Base-by-base conservation (phyloP, 2,329 filamentous ascomycete genomes). In the Thielaviopsis punctulata region DNA sequence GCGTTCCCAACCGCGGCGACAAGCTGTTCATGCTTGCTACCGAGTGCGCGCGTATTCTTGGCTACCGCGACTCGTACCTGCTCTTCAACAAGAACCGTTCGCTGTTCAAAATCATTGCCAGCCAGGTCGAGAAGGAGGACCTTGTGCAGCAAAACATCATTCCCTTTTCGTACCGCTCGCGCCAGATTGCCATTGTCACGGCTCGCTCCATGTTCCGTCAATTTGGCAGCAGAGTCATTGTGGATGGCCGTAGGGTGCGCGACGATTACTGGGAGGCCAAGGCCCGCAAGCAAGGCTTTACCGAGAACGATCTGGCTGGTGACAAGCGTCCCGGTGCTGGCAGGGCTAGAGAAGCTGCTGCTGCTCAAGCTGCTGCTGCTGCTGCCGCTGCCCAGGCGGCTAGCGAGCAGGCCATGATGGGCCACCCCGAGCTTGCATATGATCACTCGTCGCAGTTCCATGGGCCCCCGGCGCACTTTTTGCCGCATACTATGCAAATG, bases 231-330 rank as follows among this genome's bases (percentile, higher is more conserved):
- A 79, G 92, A 57, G 84, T 98, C 50, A 92, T 98, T 57, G 80
- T 85, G 33, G 86, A 89, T 61, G 92, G 92, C 30, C 78, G 90
- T 57, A 76, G 92, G 54, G 92, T 98, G 43, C 82, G 92, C 48
- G 92, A 98, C 67, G 92, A 98, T 64, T 98, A 98, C 67, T 98
- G 92, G 92, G 92, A 96, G 66, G 86, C 83, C 62, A 96, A 96
- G 68, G 92, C 92, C 7, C 77, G 85, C 47, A 98, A 96, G 68
- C 92, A 98, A 67, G 92, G 92, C 10, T 98, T 98, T 63, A 98
- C 92, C 1, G 92, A 98, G 65, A 88, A 93, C 57, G 92, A 98
- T 65, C 75, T 89, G 49, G 92, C 92, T 3, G 92, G 92, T 41
- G 92, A 98, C 68, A 96, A 98, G 72, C 77, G 92, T 57, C 92